Evolutionary conservation across 495 filamentous ascomycete species (phyloP).

Genomic region (Tuber microsphaerosporum): DNA sequence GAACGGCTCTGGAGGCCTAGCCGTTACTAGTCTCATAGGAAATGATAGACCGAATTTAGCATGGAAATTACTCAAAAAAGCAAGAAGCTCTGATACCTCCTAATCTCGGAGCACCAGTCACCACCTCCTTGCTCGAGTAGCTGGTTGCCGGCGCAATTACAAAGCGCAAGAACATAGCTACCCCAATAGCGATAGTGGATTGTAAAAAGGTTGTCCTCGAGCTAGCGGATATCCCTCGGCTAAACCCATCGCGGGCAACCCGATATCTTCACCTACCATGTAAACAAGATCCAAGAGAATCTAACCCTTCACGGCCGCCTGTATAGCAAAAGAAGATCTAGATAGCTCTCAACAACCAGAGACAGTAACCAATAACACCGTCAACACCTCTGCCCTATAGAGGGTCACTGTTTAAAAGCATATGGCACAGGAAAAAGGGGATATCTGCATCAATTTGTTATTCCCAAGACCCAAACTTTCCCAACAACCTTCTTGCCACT

Average conservation of each 20-base stretch:
- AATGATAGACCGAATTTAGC: not conserved
- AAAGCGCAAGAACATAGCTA: not conserved
- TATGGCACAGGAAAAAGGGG: not conserved
- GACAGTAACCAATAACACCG: not conserved
- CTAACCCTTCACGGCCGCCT: not conserved
- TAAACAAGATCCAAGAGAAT: not conserved
- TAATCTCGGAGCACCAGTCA: not conserved
- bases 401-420: not conserved
- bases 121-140: not conserved
- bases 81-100: not conserved
- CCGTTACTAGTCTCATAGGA: not conserved
- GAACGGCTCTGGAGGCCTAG: not conserved
- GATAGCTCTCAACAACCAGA: not conserved
- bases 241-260: not conserved
- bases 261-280: not conserved
- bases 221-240: not conserved
- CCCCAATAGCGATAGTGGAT: not conserved
- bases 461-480: not conserved
- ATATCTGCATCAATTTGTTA: not conserved
- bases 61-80: not conserved
- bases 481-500: not conserved
- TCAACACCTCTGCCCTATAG: not conserved
- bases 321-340: not conserved
- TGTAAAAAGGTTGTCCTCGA: not conserved
- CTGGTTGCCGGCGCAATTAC: not conserved